phyloP scores from a whole-genome alignment of 73 alveolate genomes.

The Blepharisma japonicum region DNA sequence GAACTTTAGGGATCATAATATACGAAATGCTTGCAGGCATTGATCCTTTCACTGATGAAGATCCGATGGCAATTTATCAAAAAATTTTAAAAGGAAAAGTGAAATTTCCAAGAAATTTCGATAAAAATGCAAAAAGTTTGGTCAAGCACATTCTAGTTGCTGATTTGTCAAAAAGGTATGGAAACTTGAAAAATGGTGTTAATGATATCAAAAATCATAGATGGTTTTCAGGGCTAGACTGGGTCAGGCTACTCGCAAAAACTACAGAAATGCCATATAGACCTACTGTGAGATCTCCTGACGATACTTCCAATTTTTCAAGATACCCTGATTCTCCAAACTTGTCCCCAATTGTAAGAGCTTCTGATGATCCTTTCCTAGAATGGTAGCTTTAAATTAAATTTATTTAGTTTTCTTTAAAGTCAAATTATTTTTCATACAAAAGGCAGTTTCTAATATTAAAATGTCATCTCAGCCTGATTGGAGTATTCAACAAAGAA shows the following conservation, averaged over 20 bases:
- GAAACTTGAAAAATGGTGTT: slow-evolving; percentile 85
- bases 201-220: slow-evolving; percentile 86
- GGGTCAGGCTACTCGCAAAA: slow-evolving; percentile 58
- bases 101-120: slow-evolving; percentile 81
- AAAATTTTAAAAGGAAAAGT: slow-evolving; percentile 87
- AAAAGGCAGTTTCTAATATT: too few relatives aligned
- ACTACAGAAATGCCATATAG: slow-evolving; percentile 79
- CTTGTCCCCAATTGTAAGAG: slow-evolving; percentile 55
- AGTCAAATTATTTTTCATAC: too few relatives aligned
- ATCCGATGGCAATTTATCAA: slow-evolving; percentile 95
- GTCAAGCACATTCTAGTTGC: slow-evolving; percentile 83
- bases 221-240: slow-evolving; percentile 60
- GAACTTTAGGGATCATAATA: slow-evolving; percentile 91
- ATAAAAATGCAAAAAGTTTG: slow-evolving; percentile 61
- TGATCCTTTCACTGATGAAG: slow-evolving; percentile 95
- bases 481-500: slow-evolving; percentile 13
- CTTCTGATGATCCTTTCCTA: slow-evolving; percentile 82
- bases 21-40: slow-evolving; percentile 92
- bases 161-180: slow-evolving; percentile 80
- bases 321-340: slow-evolving; percentile 88
- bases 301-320: slow-evolving; percentile 83
- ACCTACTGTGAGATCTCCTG: slow-evolving; percentile 74
- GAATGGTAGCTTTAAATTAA: slow-evolving; percentile 61
- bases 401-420: too few relatives aligned
- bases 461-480: slow-evolving; percentile 29